These are phyloP conservation scores for Penstemon newberryi DNA, from an alignment of 257 asterid genomes.

Conservation along the genomic window DNA sequence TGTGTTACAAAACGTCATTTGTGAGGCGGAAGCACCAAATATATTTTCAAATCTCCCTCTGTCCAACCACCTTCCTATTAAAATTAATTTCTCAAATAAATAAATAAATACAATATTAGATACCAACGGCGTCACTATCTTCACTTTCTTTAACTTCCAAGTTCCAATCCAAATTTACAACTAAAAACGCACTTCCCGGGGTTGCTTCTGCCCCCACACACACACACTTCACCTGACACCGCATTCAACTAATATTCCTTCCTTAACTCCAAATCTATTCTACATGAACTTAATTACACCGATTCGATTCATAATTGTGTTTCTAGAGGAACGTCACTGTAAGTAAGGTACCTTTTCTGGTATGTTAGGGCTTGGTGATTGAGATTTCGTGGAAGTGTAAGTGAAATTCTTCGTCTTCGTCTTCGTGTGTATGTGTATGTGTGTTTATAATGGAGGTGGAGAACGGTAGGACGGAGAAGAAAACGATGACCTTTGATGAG, in stretches of 20 bases:
- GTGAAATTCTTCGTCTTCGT: not conserved
- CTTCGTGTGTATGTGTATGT: too few relatives aligned
- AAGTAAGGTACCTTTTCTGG: not conserved
- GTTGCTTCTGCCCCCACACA: conserved; percentile 47
- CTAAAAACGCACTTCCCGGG: conserved; percentile 49
- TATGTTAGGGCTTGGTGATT: conserved; percentile 22
- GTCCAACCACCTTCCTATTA: too few relatives aligned
- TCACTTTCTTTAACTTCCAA: conserved; percentile 22
- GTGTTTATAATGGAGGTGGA: conserved; percentile 45
- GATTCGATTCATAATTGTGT: conserved; percentile 12
- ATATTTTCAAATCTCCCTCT: too few relatives aligned
- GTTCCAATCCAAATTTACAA: conserved; percentile 32
- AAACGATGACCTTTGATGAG: conserved; percentile 66
- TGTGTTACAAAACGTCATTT: too few relatives aligned
- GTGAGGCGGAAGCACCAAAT: too few relatives aligned
- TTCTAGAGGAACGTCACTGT: not conserved
- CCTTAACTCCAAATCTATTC: too few relatives aligned
- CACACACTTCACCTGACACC: conserved; percentile 19
- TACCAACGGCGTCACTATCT: conserved; percentile 50
- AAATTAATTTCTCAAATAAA: too few relatives aligned
- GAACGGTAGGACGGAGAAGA: conserved; percentile 37
- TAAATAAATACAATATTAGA: too few relatives aligned
- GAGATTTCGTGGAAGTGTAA: not conserved
- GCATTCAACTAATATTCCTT: conserved; percentile 2
- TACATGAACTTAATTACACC: not conserved